Base-by-base conservation (phyloP, 192 early-diverging fungal genomes). In the Coemansia sp. region DNA sequence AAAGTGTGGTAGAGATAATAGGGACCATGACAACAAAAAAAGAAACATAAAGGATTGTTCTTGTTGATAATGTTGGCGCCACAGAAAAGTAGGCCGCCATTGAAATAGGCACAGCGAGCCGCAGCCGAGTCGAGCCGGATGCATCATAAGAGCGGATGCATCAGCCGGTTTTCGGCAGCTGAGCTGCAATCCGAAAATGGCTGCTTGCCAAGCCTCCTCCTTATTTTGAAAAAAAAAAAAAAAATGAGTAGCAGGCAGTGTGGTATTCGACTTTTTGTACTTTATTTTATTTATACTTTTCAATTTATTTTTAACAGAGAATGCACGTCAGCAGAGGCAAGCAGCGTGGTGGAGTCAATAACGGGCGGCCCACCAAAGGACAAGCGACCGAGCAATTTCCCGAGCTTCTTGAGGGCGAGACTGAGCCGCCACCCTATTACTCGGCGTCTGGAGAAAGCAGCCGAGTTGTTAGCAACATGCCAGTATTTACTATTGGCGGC, bases 341-440 rank as follows among this genome's bases (percentile, higher is more conserved):
- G 17, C 32, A 59, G 8, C 53, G 6, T 6, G 3, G 33, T 3
- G 55, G 17, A 44, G 11, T 16, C 23, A 67, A 58, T 23, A 67
- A 37, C 57, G 17, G 17, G 3, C 57, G 57, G 33, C 19, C 28
- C 0, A 7, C 0, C 47, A 52, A 42, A 28, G 38, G 53, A 14
- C 35, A 16, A 9, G 42, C 40, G 39, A 23, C 43, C 64, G 73
- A 71, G 58, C 38, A 74, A 67, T 80, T 80, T 14, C 78, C 78
- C 7, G 64, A 66, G 26, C 67, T 80, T 19, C 61, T 33, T 23
- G 60, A 69, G 6, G 47, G 10, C 17, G 30, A 42, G 28, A 57
- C 14, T 23, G 57, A 59, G 33, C 57, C 32, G 3, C 57, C 57
- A 17, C 57, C 57, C 1, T 59, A 32, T 4, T 19, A 37, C 33